Evolutionary conservation across 176 grass and related monocot species (phyloP).

Genomic region (Aegilops umbellulata): DNA sequence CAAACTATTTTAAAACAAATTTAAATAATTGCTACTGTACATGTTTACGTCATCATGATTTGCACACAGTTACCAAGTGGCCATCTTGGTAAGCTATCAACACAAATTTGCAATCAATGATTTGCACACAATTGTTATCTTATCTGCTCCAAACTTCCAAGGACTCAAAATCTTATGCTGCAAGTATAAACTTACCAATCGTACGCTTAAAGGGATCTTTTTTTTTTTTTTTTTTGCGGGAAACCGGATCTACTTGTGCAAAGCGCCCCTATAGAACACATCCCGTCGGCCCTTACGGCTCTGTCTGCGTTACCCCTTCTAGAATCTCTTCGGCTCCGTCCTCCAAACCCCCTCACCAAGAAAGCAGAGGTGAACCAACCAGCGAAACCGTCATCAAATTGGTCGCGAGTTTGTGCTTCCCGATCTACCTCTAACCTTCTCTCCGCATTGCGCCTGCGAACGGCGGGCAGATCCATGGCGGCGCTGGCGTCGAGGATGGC

Average conservation of each 20-base stretch:
- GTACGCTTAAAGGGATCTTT: neutral
- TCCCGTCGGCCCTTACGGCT: neutral
- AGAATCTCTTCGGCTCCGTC: constrained; percentile 6
- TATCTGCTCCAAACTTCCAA: neutral
- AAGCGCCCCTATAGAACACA: neutral
- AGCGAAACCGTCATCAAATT: neutral
- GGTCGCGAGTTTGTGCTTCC: neutral
- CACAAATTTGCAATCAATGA: no score
- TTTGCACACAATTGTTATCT: neutral
- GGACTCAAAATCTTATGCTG: neutral
- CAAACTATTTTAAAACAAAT: no score
- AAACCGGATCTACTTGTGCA: neutral
- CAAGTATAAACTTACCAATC: neutral
- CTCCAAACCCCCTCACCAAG: neutral
- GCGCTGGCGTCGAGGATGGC: constrained; percentile 58
- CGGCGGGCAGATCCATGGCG: constrained; percentile 27
- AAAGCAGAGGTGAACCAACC: neutral
- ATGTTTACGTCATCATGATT: neutral
- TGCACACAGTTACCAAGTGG: neutral
- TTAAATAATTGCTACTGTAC: neutral
- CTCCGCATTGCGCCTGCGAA: constrained; percentile 12
- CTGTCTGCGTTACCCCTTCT: neutral
- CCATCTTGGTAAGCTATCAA: no score
- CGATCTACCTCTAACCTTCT: neutral
- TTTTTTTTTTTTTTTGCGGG: no score